Evolutionary conservation across 805 yeast genomes (phyloP).

Genomic region (Myxozyma geophila): DNA sequence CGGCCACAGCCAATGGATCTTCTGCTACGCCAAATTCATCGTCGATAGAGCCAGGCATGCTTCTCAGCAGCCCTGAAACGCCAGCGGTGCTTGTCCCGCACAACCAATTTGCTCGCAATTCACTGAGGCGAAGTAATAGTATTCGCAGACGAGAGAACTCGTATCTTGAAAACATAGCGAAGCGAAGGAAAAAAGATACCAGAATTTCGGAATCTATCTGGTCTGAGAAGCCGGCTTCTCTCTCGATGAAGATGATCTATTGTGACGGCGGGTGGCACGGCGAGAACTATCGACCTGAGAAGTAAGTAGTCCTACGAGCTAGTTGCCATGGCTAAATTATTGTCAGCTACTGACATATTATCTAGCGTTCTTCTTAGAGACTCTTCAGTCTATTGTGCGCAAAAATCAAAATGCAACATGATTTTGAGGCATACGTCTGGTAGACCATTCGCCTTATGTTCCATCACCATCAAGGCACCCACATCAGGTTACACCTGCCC

Average conservation of each 20-base stretch:
- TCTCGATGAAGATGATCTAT: conserved; percentile 23
- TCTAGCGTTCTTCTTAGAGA: conserved; percentile 15
- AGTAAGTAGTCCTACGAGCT: conserved; percentile 15
- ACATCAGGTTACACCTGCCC: conserved; percentile 34
- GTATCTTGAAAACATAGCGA: conserved; percentile 21
- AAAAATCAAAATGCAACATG: conserved; percentile 32
- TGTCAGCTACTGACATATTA: neutral
- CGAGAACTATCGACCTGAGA: conserved; percentile 29
- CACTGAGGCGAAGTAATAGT: conserved; percentile 22
- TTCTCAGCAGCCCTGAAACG: neutral
- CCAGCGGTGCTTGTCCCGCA: neutral
- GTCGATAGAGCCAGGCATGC: neutral
- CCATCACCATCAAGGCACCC: conserved; percentile 36
- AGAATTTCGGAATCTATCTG: conserved; percentile 6
- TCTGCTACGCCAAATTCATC: conserved; percentile 2
- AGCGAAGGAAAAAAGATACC: conserved; percentile 24
- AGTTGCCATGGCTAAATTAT: neutral
- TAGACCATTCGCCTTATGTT: conserved; percentile 30
- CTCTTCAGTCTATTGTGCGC: conserved; percentile 33
- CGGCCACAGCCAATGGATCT: neutral
- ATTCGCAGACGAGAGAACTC: conserved; percentile 27
- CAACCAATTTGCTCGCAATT: conserved; percentile 5
- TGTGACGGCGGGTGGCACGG: conserved; percentile 38
- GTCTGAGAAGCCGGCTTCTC: conserved; percentile 20
- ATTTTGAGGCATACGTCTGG: conserved; percentile 29